Conservation (phyloP, 2,329 filamentous ascomycete genomes). For the Aspergillus sp. region DNA sequence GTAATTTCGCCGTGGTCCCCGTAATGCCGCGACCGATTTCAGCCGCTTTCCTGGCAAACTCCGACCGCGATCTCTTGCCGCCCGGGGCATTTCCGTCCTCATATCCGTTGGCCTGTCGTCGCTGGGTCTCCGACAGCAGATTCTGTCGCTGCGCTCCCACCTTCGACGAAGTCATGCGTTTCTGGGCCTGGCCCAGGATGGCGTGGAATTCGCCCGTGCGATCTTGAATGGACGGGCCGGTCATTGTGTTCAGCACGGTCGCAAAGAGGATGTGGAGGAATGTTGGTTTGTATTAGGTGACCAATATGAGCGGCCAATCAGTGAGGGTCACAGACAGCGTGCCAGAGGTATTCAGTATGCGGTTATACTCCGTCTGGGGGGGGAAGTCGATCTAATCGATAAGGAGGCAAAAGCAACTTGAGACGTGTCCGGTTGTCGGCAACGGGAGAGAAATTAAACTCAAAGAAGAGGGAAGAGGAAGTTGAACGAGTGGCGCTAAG, state of each 20-base stretch:
- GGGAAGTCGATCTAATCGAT: conserved; percentile 30
- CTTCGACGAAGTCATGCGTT: conserved; percentile 73
- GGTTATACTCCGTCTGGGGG: not conserved
- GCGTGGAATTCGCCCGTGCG: conserved; percentile 93
- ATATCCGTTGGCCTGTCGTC: conserved; percentile 57
- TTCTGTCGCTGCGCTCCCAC: conserved; percentile 76
- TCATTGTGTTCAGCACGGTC: conserved; percentile 41
- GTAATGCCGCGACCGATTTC: conserved; percentile 91
- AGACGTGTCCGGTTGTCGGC: conserved; percentile 24
- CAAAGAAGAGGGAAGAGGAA: not conserved
- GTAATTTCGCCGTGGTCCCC: conserved; percentile 89
- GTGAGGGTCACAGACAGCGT: not conserved
- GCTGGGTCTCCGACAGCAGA: conserved; percentile 71
- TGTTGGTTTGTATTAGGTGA: not conserved
- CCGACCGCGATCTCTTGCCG: conserved; percentile 63
- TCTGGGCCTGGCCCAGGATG: conserved; percentile 83
- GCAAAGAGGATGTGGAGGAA: not conserved
- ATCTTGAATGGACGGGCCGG: conserved; percentile 80
- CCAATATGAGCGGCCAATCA: not conserved
- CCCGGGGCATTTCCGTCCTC: conserved; percentile 50
- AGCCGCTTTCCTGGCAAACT: conserved; percentile 88
- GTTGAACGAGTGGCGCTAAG: not conserved
- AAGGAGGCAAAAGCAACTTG: conserved; percentile 27
- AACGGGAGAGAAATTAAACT: not conserved
- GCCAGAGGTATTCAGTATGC: not conserved